phyloP scores from a whole-genome alignment of 768 basidiomycete genomes.

The Termitomyces sp. region DNA sequence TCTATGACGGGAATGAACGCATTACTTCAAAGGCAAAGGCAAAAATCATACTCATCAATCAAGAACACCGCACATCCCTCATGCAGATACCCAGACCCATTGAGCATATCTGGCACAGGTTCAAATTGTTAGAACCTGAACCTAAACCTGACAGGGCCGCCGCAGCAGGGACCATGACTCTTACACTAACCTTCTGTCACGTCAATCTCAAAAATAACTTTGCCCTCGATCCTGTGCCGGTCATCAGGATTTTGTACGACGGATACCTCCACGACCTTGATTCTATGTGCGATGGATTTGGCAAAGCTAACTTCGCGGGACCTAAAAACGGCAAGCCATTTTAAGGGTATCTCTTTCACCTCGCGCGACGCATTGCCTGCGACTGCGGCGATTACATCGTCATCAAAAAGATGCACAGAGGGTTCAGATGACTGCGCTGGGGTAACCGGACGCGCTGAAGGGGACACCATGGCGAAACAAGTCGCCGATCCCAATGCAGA shows the following conservation, averaged over 20 bases:
- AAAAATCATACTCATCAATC: conserved; percentile 37
- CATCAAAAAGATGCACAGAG: conserved; percentile 17
- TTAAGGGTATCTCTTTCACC: conserved; percentile 31
- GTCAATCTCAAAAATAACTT: conserved; percentile 33
- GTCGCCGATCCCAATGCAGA: neutral
- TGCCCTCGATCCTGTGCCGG: conserved; percentile 26
- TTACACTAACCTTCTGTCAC: conserved; percentile 36
- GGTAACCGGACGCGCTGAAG: neutral
- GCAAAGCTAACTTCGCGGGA: conserved; percentile 23
- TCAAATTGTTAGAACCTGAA: neutral
- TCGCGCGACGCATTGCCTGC: conserved; percentile 29
- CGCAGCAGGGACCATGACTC: neutral
- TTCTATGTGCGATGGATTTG: conserved; percentile 19
- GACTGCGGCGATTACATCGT: conserved; percentile 20
- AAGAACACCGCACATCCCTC: conserved; percentile 37
- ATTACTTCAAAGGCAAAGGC: neutral
- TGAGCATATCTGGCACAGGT: conserved; percentile 37
- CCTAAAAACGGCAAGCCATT: conserved; percentile 30
- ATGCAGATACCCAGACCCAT: conserved; percentile 28
- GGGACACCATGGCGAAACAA: neutral
- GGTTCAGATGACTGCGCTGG: neutral
- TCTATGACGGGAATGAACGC: conserved; percentile 17
- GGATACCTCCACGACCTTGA: conserved; percentile 35
- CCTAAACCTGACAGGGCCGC: neutral
- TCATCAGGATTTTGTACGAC: conserved; percentile 30